A percentile compares a stretch with the other conserved stretches of the same genome.
Conservation (phyloP, 257 asterid species). For the Lycium barbarum region DNA sequence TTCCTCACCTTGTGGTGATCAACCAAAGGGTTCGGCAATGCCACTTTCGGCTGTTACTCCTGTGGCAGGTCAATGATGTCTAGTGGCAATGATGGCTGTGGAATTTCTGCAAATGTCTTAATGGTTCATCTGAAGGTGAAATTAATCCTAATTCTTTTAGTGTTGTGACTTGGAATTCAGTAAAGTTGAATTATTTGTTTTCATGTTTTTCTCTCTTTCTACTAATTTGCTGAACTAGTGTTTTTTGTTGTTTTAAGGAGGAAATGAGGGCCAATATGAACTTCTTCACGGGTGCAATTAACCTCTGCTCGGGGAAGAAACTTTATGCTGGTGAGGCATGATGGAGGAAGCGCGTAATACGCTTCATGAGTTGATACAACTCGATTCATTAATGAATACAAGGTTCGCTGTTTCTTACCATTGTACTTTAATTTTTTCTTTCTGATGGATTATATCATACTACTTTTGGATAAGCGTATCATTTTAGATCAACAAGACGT, state of each 20-base stretch:
- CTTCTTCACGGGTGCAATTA: slow-evolving; percentile 24
- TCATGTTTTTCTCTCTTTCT: not conserved
- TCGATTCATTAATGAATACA: slow-evolving; percentile 12
- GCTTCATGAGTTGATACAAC: slow-evolving; percentile 39
- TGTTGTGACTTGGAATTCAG: not conserved
- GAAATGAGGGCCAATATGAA: slow-evolving; percentile 29
- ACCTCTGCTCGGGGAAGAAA: slow-evolving; percentile 25
- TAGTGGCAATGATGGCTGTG: not conserved
- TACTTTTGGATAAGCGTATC: not conserved
- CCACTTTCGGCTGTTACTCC: not conserved
- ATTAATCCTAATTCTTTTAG: slow-evolving; percentile 36
- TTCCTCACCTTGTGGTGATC: not conserved
- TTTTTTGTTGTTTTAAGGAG: not conserved
- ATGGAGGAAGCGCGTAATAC: not conserved
- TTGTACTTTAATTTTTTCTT: too few species aligned
- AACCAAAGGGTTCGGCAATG: not conserved
- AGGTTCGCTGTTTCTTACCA: slow-evolving; percentile 36
- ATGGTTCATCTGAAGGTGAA: slow-evolving; percentile 33
- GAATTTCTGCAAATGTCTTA: not conserved
- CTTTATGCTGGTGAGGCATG: slow-evolving; percentile 31
- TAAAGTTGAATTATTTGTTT: too few species aligned
- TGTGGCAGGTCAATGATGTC: not conserved
- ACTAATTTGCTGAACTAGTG: not conserved
- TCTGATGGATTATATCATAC: slow-evolving; percentile 10
- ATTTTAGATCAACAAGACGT: not conserved